These are phyloP conservation scores for Coemansia sp. DNA, from an alignment of 192 early-diverging fungal species.

Conservation along the genomic window DNA sequence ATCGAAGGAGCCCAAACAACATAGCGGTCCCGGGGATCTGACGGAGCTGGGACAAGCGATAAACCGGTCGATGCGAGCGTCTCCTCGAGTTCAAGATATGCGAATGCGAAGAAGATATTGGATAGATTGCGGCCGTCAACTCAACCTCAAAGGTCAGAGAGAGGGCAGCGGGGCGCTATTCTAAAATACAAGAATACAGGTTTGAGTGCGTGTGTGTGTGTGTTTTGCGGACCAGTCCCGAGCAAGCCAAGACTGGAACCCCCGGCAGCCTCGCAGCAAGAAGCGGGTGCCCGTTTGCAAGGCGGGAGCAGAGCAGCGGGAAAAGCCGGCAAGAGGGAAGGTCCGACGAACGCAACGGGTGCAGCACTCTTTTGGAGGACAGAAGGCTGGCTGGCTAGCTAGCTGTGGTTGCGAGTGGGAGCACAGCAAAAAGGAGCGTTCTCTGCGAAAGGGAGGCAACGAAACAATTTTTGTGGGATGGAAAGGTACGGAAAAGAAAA, in stretches of 20 bases:
- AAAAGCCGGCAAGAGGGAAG: too few species aligned
- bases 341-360: not conserved
- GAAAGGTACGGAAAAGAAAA: too few species aligned
- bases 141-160: too few species aligned
- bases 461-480: too few species aligned
- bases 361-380: not conserved
- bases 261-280: not conserved
- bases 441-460: not conserved
- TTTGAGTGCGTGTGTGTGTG: not conserved
- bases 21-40: not conserved
- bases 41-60: not conserved
- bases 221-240: not conserved
- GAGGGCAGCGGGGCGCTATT: not conserved
- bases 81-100: too few species aligned
- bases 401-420: not conserved
- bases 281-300: not conserved
- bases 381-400: not conserved
- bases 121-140: too few species aligned
- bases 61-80: too few species aligned
- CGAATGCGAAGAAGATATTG: conserved; percentile 6
- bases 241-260: conserved; percentile 6
- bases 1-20: not conserved
- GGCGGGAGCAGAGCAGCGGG: not conserved
- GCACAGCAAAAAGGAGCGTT: too few species aligned
- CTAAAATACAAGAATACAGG: conserved; percentile 12